Evolutionary conservation across 2,329 filamentous ascomycete species (phyloP), one percentile per base, ranked within the genome.

Genomic region (Sphaerulina musiva): DNA sequence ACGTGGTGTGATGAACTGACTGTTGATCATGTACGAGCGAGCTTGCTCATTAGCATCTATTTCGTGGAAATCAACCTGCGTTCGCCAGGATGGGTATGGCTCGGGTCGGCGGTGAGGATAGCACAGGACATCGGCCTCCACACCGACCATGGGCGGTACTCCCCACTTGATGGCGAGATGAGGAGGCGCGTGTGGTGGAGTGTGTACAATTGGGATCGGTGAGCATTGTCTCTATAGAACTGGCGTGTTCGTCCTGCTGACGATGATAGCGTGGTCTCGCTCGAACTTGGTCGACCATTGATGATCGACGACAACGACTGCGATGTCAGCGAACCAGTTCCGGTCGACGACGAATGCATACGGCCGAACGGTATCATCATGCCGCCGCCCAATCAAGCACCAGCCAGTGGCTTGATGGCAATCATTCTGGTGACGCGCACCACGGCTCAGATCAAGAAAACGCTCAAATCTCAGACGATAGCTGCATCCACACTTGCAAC

Each of bases 101-200:
- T 95, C 20, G 89, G 88, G 1, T 84, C 80, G 36, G 86, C 90
- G 0, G 83, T 95, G 20, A 80, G 87, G 47, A 84, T 87, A 49
- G 87, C 86, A 0, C 92, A 97, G 68, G 87, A 93, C 61, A 77
- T 96, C 44, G 88, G 88, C 0, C 76, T 97, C 8, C 85, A 96
- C 64, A 75, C 81, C 6, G 88, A 95, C 64, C 81, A 82, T 1
- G 85, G 85, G 0, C 79, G 84, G 0, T 89, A 85, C 78, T 80
- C 86, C 2, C 78, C 83, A 1, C 76, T 95, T 11, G 90, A 95
- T 64, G 81, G 81, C 9, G 92, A 97, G 70, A 90, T 92, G 82
- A 83, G 91, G 51, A 83, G 87, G 57, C 80, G 91, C 52, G 82
- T 93, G 2, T 98, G 92, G 92, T 98, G 93, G 90, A 83, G 88